A percentile compares a stretch with the other conserved stretches of the same genome.
phyloP scores from a whole-genome alignment of 75 land plant genomes.

The Gnetum montanum region DNA sequence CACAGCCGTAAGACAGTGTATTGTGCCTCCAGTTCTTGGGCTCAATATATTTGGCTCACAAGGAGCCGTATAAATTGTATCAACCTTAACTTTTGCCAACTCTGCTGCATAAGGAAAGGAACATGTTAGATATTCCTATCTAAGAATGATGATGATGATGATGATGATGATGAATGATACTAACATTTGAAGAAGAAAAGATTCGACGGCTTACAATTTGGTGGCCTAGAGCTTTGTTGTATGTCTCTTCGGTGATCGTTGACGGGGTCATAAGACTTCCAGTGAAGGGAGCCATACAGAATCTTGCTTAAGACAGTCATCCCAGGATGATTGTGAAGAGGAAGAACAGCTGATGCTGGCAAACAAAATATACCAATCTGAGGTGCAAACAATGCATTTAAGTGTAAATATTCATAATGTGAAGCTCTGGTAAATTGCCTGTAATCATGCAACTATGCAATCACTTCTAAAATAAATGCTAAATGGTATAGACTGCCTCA shows the following conservation, averaged over 20 bases:
- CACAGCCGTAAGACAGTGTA: conserved; percentile 59
- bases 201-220: conserved; percentile 32
- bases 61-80: conserved; percentile 44
- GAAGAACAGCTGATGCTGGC: conserved; percentile 74
- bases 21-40: conserved; percentile 71
- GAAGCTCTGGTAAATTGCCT: background rate
- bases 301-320: conserved; percentile 98
- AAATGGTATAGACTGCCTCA: background rate
- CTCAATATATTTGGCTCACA: conserved; percentile 52
- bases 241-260: conserved; percentile 17
- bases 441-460: background rate
- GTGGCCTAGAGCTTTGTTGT: conserved; percentile 15
- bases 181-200: background rate
- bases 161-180: no score
- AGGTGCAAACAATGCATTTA: background rate
- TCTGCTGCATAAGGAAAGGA: conserved; percentile 10
- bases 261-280: conserved; percentile 84
- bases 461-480: background rate
- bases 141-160: no score
- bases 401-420: background rate
- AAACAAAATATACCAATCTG: conserved; percentile 50
- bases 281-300: conserved; percentile 76
- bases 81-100: conserved; percentile 31
- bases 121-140: no score
- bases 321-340: conserved; percentile 96